A percentile compares a stretch with the other conserved stretches of the same genome.
Evolutionary conservation across 2,329 filamentous ascomycete genomes (phyloP).

Genomic region (Fusarium liriodendri): DNA sequence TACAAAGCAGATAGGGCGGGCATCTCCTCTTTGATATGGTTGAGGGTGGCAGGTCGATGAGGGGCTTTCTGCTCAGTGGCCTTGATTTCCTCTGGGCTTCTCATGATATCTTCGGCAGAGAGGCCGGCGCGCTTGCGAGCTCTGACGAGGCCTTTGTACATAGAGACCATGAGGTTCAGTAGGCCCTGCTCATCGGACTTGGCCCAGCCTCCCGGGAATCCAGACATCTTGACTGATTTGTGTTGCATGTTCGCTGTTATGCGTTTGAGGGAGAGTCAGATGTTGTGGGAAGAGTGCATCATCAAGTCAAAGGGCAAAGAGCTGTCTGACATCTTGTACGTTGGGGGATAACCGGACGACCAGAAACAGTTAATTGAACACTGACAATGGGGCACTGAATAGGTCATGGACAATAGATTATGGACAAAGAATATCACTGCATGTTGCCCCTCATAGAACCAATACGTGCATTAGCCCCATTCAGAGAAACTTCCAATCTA

Average conservation of each 20-base stretch:
- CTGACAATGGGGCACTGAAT: neutral
- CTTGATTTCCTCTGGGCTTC: neutral
- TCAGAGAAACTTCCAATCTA: constrained; percentile 2
- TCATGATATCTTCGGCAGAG: neutral
- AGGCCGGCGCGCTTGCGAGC: neutral
- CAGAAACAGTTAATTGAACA: neutral
- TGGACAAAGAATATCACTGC: constrained; percentile 18
- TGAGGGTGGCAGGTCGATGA: neutral
- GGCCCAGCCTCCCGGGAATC: neutral
- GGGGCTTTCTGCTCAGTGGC: neutral
- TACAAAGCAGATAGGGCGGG: neutral
- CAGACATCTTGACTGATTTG: neutral
- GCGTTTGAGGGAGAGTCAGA: neutral
- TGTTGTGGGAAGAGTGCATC: neutral
- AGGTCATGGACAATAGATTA: neutral
- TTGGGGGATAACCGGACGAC: no score
- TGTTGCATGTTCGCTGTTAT: neutral
- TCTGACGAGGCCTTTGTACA: neutral
- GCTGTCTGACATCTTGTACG: neutral
- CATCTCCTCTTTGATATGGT: neutral
- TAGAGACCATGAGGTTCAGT: neutral
- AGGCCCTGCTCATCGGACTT: neutral
- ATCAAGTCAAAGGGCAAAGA: neutral
- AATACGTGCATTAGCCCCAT: constrained; percentile 23
- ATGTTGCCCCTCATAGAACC: constrained; percentile 36